Evolutionary conservation across 768 basidiomycete species (phyloP), one percentile per base, ranked within the genome.

Genomic region (Phlegmacium glaucopus): DNA sequence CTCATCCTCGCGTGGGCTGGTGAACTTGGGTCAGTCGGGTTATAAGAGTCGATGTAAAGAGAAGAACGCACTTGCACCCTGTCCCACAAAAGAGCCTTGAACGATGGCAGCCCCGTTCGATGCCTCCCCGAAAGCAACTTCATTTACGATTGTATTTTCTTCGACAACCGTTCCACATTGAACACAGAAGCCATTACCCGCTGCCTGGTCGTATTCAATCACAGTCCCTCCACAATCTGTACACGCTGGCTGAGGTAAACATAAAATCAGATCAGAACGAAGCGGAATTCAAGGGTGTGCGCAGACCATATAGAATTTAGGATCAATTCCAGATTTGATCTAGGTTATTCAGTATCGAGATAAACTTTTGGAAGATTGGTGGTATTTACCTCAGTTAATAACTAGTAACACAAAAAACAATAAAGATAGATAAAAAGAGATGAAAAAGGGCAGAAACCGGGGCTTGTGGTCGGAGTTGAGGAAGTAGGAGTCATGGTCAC

Each of bases 111-210:
- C 91, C 18, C 96, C 96, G 25, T 80, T 78, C 9, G 87, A 79
- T 4, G 89, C 88, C 73, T 99, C 96, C n/a, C 93, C 92, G 56
- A 99, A 99, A 1, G 85, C 83, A 46, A 99, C 82, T 63, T 99
- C 96, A 52, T 86, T 89, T 9, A 97, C 91, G 50, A 98, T 93
- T 2, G 87, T 82, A 60, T 92, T 94, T 66, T 96, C 91, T 68
- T 95, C 92, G 9, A 95, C 75, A 13, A 98, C 93, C 6, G 85
- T 88, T 39, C 91, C 92, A 57, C 94, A 97, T 55, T 78, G 72
- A 1, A 87, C 79, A 56, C 92, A 94, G 61, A 91, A 88, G 5
- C 87, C 88, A 53, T 89, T 89, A 8, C 90, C 90, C 5, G 88
- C 87, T 10, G 88, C 83, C 27, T 83, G 71, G 65, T 91, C 87